A percentile compares a stretch with the other conserved stretches of the same genome.
These are phyloP conservation scores for Xerocomellus amylosporus DNA, from an alignment of 768 basidiomycete genomes.

Conservation along the genomic window DNA sequence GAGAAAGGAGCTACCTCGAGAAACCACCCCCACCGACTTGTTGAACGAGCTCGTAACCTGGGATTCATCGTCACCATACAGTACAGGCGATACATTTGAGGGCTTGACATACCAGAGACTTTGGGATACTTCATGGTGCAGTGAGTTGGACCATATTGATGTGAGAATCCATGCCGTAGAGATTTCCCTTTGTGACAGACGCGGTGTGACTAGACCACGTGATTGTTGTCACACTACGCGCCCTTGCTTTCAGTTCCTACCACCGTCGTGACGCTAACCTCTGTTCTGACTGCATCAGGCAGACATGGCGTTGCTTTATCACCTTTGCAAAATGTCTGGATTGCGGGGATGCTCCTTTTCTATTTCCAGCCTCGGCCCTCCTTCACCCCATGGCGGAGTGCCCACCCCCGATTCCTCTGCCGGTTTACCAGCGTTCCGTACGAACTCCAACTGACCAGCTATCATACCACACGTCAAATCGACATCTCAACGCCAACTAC, in stretches of 20 bases:
- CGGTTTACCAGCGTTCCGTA: constrained; percentile 7
- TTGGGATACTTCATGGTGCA: constrained; percentile 34
- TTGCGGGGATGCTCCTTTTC: no score
- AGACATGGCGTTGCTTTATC: no score
- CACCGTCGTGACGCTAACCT: no score
- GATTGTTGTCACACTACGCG: neutral
- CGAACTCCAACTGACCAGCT: constrained; percentile 14
- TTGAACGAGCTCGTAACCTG: constrained; percentile 69
- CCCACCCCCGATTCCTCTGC: neutral
- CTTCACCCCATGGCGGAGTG: neutral
- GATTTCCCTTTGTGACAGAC: constrained; percentile 24
- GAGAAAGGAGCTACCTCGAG: constrained; percentile 54
- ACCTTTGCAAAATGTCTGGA: no score
- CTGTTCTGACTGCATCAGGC: no score
- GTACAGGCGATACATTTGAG: neutral
- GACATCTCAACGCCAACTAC: constrained; percentile 7
- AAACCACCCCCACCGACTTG: constrained; percentile 88
- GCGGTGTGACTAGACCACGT: constrained; percentile 24
- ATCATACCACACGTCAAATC: constrained; percentile 11
- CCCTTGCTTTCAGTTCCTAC: no score
- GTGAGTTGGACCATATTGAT: constrained; percentile 7
- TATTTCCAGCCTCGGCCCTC: no score
- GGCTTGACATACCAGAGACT: constrained; percentile 23
- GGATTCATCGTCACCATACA: neutral
- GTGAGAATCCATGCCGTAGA: neutral